Conservation (phyloP, 371 early-diverging fungal genomes). For the Mucor lusitanicus region DNA sequence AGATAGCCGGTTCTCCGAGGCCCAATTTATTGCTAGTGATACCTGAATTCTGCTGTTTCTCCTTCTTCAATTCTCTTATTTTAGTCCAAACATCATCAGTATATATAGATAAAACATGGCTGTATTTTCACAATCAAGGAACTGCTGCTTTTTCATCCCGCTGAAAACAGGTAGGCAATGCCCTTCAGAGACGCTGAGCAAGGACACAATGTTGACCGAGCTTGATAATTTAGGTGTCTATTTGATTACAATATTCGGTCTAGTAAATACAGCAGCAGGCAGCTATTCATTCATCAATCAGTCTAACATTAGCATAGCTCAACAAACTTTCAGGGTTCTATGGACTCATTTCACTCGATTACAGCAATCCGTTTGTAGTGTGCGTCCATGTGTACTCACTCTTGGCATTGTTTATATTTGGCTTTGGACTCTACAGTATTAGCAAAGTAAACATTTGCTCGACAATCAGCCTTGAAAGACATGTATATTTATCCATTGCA, state of each 20-base stretch:
- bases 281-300: neutral
- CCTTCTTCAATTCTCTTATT: neutral
- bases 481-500: neutral
- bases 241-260: slow-evolving; percentile 27
- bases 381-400: slow-evolving; percentile 26
- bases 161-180: slow-evolving; percentile 7
- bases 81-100: neutral
- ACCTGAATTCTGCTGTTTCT: neutral
- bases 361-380: slow-evolving; percentile 12
- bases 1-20: neutral
- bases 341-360: slow-evolving; percentile 28
- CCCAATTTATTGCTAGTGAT: neutral
- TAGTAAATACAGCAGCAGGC: slow-evolving; percentile 6
- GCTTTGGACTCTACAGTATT: slow-evolving; percentile 21
- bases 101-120: neutral
- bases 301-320: slow-evolving; percentile 11
- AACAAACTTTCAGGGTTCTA: slow-evolving; percentile 37
- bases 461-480: neutral
- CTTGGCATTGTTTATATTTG: slow-evolving; percentile 20
- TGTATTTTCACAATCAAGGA: slow-evolving; percentile 7
- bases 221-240: slow-evolving; percentile 16
- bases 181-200: neutral
- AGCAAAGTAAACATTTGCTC: slow-evolving; percentile 13
- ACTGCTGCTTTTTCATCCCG: slow-evolving; percentile 7
- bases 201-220: neutral